Evolutionary conservation across 345 rosid genomes (phyloP).

Genomic region (Hirschfeldia incana): DNA sequence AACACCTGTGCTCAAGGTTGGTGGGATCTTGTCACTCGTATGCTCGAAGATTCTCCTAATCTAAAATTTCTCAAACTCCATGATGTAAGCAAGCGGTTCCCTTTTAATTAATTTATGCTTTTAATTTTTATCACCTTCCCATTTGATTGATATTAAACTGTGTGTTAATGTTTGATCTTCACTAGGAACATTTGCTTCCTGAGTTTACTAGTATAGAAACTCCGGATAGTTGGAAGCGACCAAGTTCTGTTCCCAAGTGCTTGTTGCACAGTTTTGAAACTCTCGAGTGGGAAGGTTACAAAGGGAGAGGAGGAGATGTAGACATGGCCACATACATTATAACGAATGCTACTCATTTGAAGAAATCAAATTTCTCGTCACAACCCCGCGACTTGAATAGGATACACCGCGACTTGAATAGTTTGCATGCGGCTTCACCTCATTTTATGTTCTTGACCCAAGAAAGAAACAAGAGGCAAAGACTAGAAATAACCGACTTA

Average conservation of each 20-base stretch:
- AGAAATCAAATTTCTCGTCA: too few relatives aligned
- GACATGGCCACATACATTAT: not conserved
- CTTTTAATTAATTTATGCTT: not conserved
- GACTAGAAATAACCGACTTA: too few relatives aligned
- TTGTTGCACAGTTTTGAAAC: not conserved
- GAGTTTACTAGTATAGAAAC: not conserved
- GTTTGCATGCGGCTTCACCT: too few relatives aligned
- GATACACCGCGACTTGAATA: too few relatives aligned
- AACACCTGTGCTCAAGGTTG: slow-evolving; percentile 2
- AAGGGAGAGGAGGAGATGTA: not conserved
- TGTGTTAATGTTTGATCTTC: too few relatives aligned
- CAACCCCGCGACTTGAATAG: too few relatives aligned
- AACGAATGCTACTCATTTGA: not conserved
- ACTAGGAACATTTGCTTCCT: not conserved
- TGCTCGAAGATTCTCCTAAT: slow-evolving; percentile 14
- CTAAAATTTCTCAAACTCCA: not conserved
- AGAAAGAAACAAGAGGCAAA: too few relatives aligned
- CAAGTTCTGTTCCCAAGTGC: not conserved
- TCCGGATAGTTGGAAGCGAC: not conserved
- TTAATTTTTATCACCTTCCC: too few relatives aligned
- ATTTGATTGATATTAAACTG: too few relatives aligned
- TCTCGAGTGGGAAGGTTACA: not conserved
- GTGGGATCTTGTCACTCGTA: slow-evolving; percentile 9
- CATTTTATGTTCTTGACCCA: too few relatives aligned
- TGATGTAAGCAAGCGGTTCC: not conserved